Conservation (phyloP, 768 basidiomycete species). For the Rhodocollybia butyracea region DNA sequence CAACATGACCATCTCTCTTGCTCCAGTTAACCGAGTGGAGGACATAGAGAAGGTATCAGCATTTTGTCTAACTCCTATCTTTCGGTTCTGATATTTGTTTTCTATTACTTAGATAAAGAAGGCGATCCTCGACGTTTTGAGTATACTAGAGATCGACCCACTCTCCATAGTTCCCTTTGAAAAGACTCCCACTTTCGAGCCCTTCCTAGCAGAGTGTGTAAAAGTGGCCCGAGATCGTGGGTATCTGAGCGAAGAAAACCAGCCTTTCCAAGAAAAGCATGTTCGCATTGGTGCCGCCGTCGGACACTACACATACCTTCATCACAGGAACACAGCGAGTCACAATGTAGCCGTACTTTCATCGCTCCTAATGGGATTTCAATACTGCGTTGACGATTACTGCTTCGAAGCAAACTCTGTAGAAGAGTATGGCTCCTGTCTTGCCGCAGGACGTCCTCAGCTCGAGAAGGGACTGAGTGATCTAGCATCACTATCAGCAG, state of each 20-base stretch:
- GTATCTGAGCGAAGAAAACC: neutral
- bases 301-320: conserved; percentile 10
- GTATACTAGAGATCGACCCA: conserved; percentile 5
- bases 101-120: conserved; percentile 6
- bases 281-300: conserved; percentile 10
- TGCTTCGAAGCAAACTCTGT: conserved; percentile 1
- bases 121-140: conserved; percentile 9
- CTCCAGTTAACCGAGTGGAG: no score
- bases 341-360: conserved; percentile 3
- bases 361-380: conserved; percentile 4
- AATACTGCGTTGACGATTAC: conserved; percentile 10
- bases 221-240: conserved; percentile 1
- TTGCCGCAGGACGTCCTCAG: neutral
- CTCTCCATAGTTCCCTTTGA: conserved; percentile 6
- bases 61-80: neutral
- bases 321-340: neutral
- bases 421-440: conserved; percentile 7
- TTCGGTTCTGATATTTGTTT: neutral
- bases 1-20: no score
- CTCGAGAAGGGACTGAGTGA: conserved; percentile 8
- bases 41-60: no score
- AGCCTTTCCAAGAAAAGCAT: conserved; percentile 8
- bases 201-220: conserved; percentile 9
- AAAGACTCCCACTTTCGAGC: conserved; percentile 8
- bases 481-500: neutral